Evolutionary conservation across 177 flowering plant genomes (phyloP).

Genomic region (Telopea speciosissima): DNA sequence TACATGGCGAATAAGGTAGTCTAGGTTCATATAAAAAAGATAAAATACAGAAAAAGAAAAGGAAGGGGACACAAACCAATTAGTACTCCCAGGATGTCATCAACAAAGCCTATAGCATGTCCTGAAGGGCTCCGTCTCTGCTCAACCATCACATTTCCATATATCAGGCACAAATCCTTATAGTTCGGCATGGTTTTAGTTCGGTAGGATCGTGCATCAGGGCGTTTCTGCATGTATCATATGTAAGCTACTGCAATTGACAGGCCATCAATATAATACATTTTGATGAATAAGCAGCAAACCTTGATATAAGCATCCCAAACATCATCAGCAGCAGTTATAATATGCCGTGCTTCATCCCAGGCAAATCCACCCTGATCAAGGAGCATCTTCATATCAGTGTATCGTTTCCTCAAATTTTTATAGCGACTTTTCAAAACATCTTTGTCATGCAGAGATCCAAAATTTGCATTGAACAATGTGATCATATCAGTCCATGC

Average conservation of each 20-base stretch:
- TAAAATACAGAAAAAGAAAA: no score
- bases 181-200: constrained; percentile 13
- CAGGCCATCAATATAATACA: background rate
- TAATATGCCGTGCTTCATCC: constrained; percentile 4
- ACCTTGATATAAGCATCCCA: constrained; percentile 8
- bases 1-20: no score
- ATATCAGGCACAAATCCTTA: constrained; percentile 7
- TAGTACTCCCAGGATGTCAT: constrained; percentile 3
- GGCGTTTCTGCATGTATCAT: constrained; percentile 9
- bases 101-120: constrained; percentile 1
- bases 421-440: no score
- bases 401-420: no score
- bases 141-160: constrained; percentile 8
- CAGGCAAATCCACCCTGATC: background rate
- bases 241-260: background rate
- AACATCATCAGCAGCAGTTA: background rate
- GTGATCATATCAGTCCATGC: no score
- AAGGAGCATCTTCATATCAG: no score
- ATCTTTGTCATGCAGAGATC: no score
- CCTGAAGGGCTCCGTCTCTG: constrained; percentile 1
- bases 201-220: constrained; percentile 11
- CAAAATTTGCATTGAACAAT: no score
- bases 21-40: no score
- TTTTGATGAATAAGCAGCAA: background rate
- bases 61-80: background rate